These are phyloP conservation scores for Phytophthora tentaculata DNA, from an alignment of 352 stramenopile genomes.

Conservation along the genomic window DNA sequence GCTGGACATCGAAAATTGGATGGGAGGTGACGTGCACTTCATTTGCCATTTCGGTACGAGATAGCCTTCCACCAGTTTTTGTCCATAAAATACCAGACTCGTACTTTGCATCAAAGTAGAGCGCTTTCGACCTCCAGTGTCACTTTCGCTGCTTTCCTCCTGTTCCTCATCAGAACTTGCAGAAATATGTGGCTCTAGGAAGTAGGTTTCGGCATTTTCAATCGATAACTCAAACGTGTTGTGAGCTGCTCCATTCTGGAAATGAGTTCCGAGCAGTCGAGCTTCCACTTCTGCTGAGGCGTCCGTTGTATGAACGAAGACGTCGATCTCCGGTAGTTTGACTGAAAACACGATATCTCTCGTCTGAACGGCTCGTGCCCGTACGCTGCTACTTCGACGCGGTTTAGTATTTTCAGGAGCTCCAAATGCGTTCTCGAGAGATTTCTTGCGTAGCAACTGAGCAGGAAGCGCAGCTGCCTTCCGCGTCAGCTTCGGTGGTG, in stretches of 20 bases:
- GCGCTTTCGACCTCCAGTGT: constrained; percentile 37
- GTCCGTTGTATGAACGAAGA: constrained; percentile 69
- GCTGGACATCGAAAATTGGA: constrained; percentile 75
- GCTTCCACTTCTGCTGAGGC: constrained; percentile 70
- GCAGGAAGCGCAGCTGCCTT: constrained; percentile 18
- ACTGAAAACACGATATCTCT: constrained; percentile 58
- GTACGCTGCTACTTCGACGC: constrained; percentile 28
- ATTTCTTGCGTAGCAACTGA: constrained; percentile 30
- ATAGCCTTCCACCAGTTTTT: constrained; percentile 53
- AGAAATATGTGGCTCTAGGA: constrained; percentile 49
- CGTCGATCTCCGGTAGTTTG: constrained; percentile 64
- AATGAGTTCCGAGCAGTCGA: constrained; percentile 56
- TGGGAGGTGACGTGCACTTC: constrained; percentile 70
- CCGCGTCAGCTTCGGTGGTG: constrained; percentile 17
- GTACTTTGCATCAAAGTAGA: constrained; percentile 70
- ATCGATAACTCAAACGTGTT: constrained; percentile 68
- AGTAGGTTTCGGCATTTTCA: constrained; percentile 63
- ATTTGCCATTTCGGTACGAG: constrained; percentile 60
- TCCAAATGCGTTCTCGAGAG: constrained; percentile 23
- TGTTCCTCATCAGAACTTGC: not conserved
- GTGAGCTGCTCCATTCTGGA: constrained; percentile 53
- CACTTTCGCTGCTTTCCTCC: not conserved
- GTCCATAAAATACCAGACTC: constrained; percentile 64
- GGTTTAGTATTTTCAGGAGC: constrained; percentile 7
- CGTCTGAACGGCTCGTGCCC: not conserved